Conservation (phyloP, 2,329 filamentous ascomycete genomes). For the Stagonosporopsis tanaceti region DNA sequence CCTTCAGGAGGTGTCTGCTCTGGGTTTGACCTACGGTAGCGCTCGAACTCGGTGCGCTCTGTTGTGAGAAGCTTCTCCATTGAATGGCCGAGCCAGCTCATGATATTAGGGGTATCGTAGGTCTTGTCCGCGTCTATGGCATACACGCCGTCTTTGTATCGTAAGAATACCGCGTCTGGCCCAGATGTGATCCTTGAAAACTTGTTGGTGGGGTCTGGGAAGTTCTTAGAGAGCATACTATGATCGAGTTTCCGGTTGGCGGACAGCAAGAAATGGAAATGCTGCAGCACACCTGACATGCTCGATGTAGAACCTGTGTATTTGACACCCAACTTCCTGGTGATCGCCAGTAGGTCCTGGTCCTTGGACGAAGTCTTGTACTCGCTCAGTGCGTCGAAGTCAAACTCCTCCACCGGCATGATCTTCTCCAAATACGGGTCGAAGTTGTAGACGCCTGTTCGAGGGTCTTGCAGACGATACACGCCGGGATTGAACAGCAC, state of each 20-base stretch:
- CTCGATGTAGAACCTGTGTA: conserved; percentile 97
- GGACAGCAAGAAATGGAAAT: conserved; percentile 93
- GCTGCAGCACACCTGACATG: conserved; percentile 85
- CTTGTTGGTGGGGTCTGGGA: conserved; percentile 65
- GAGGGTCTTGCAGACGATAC: conserved; percentile 87
- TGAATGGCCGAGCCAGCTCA: conserved; percentile 92
- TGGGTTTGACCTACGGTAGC: conserved; percentile 66
- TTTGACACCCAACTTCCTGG: conserved; percentile 71
- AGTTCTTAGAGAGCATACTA: conserved; percentile 70
- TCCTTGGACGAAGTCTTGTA: conserved; percentile 96
- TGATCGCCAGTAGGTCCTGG: conserved; percentile 71
- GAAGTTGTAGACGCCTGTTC: conserved; percentile 92
- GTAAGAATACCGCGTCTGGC: conserved; percentile 79
- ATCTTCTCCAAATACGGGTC: conserved; percentile 92
- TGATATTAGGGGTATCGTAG: conserved; percentile 81
- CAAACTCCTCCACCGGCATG: conserved; percentile 92
- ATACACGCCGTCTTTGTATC: conserved; percentile 84
- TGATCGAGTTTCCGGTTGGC: conserved; percentile 78
- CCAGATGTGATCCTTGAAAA: conserved; percentile 78
- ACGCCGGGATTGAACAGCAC: conserved; percentile 93
- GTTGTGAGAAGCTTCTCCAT: conserved; percentile 95
- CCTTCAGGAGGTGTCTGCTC: conserved; percentile 78
- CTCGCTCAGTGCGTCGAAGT: conserved; percentile 83
- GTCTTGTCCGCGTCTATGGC: conserved; percentile 97
- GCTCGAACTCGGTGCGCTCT: conserved; percentile 82